Conservation (phyloP, 371 early-diverging fungal species). For the Parasitella parasitica region DNA sequence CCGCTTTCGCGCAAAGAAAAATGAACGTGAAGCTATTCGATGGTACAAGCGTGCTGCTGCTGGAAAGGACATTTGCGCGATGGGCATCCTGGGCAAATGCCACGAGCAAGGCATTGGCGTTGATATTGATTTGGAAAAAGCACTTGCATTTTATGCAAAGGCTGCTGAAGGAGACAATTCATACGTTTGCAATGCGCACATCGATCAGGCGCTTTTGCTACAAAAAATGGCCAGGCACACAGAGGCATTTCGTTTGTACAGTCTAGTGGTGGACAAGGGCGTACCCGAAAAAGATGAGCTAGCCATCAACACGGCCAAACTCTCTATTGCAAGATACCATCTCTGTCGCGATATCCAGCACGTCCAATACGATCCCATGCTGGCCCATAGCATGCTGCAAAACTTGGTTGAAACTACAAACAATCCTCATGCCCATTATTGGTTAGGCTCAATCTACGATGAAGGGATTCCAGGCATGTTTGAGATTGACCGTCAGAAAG, state of each 20-base stretch:
- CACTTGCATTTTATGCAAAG: conserved; percentile 68
- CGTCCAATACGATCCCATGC: conserved; percentile 15
- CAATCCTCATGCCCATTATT: conserved; percentile 39
- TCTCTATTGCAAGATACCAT: conserved; percentile 44
- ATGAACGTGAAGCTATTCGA: conserved; percentile 53
- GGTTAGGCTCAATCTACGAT: conserved; percentile 48
- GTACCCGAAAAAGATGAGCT: conserved; percentile 6
- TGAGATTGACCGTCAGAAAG: conserved; percentile 33
- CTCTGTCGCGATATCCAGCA: conserved; percentile 32
- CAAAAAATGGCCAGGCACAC: conserved; percentile 37
- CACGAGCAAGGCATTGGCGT: conserved; percentile 75
- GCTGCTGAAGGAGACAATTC: conserved; percentile 54
- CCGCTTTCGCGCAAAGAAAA: conserved; percentile 14
- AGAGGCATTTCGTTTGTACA: conserved; percentile 30
- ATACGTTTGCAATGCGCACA: conserved; percentile 44
- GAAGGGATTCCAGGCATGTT: conserved; percentile 41
- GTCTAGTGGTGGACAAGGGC: not conserved
- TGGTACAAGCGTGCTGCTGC: conserved; percentile 71
- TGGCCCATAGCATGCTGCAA: conserved; percentile 28
- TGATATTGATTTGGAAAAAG: conserved; percentile 43
- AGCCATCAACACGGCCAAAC: conserved; percentile 23
- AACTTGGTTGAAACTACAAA: conserved; percentile 21
- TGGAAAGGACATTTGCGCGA: conserved; percentile 63
- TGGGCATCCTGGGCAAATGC: conserved; percentile 72
- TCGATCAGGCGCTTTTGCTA: conserved; percentile 35